A percentile compares a stretch with the other conserved stretches of the same genome.
Evolutionary conservation across 2,329 filamentous ascomycete species (phyloP).

Genomic region (Dothidotthia symphoricarpi): DNA sequence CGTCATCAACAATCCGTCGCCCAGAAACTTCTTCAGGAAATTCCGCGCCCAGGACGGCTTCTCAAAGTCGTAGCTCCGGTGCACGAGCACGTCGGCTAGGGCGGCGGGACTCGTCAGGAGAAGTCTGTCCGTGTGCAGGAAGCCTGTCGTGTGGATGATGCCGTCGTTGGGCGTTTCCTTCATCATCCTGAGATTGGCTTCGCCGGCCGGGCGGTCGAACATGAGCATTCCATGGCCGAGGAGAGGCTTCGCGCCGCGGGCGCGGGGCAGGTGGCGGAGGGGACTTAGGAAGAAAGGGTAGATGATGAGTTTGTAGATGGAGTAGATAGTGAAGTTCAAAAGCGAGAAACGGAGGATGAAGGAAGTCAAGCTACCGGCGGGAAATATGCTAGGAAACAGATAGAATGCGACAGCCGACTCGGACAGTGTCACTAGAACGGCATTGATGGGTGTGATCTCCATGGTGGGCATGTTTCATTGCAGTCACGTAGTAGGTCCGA

Average conservation of each 20-base stretch:
- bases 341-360: constrained; percentile 18
- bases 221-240: constrained; percentile 41
- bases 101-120: constrained; percentile 43
- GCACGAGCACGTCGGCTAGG: constrained; percentile 53
- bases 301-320: constrained; percentile 24
- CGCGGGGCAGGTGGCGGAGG: constrained; percentile 41
- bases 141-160: constrained; percentile 41
- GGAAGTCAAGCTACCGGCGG: constrained; percentile 10
- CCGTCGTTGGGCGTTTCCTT: constrained; percentile 44
- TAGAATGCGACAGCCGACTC: constrained; percentile 22
- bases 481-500: too few relatives aligned
- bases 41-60: constrained; percentile 48
- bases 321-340: constrained; percentile 17
- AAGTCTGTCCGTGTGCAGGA: constrained; percentile 41
- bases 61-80: constrained; percentile 55
- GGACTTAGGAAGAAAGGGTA: constrained; percentile 44
- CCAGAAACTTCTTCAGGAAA: constrained; percentile 51
- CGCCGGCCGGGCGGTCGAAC: constrained; percentile 37
- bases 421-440: constrained; percentile 15
- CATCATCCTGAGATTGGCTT: constrained; percentile 36
- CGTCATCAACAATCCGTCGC: constrained; percentile 52
- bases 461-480: constrained; percentile 7
- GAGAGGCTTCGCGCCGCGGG: constrained; percentile 29
- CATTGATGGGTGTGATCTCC: constrained; percentile 15
- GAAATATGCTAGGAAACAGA: constrained; percentile 20